A percentile compares a stretch with the other conserved stretches of the same genome.
These are phyloP conservation scores for Backusella macrospora DNA, from an alignment of 192 early-diverging fungal species.

Conservation along the genomic window DNA sequence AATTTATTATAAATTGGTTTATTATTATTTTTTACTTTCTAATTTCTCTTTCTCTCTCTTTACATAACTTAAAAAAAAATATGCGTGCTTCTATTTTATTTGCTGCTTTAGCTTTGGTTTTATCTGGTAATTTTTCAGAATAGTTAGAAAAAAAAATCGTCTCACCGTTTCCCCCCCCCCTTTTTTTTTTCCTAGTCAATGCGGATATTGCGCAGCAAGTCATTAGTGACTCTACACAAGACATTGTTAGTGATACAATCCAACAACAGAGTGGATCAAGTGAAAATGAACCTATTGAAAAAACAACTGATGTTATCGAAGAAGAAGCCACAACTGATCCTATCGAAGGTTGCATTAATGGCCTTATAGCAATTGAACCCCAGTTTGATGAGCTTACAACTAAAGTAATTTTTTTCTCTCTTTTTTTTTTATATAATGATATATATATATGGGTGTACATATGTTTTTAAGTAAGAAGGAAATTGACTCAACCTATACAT, in stretches of 20 bases:
- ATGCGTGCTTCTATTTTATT: background rate
- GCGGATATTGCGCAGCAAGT: background rate
- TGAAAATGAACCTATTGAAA: background rate
- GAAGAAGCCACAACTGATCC: background rate
- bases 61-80: background rate
- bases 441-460: too few species aligned
- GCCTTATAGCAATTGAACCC: background rate
- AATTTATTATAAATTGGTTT: constrained; percentile 1
- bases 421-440: background rate
- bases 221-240: background rate
- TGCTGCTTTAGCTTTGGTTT: background rate
- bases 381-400: background rate
- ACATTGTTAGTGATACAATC: background rate
- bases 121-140: background rate
- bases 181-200: background rate
- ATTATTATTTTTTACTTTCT: background rate
- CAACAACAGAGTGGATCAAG: background rate
- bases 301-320: background rate
- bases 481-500: too few species aligned
- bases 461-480: background rate
- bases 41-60: background rate
- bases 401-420: background rate
- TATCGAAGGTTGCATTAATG: background rate
- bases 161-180: too few species aligned
- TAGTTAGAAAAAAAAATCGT: background rate